Conservation (phyloP, 148 eudicot species). For the Arctostaphylos glauca region DNA sequence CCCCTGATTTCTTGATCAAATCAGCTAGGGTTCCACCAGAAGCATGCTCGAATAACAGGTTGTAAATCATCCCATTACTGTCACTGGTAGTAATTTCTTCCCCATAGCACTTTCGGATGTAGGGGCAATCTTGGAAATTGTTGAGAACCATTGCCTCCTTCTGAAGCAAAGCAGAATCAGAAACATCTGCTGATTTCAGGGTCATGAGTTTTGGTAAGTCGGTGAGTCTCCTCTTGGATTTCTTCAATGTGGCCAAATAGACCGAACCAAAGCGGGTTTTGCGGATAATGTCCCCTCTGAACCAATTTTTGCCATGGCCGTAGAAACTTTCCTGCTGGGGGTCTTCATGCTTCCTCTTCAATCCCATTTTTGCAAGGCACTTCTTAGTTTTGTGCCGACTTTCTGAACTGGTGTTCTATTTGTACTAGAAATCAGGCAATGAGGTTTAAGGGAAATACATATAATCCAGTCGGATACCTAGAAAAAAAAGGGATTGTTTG, state of each 20-base stretch:
- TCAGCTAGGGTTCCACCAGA: slow-evolving; percentile 40
- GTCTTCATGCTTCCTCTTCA: too few relatives aligned
- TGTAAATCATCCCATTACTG: slow-evolving; percentile 24
- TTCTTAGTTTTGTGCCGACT: too few relatives aligned
- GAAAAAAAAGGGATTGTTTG: too few relatives aligned
- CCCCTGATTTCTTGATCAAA: slow-evolving; percentile 30
- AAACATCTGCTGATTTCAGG: slow-evolving; percentile 41
- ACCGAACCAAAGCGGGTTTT: slow-evolving; percentile 42
- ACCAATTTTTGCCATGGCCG: slow-evolving; percentile 18
- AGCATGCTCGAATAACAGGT: slow-evolving; percentile 31
- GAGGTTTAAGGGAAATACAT: too few relatives aligned
- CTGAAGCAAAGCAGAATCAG: slow-evolving; percentile 35
- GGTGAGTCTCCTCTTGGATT: slow-evolving; percentile 22
- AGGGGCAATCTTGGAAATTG: background rate
- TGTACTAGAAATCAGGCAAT: too few relatives aligned
- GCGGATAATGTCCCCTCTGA: slow-evolving; percentile 31
- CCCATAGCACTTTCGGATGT: slow-evolving; percentile 28
- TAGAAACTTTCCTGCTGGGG: too few relatives aligned
- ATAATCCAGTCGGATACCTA: too few relatives aligned
- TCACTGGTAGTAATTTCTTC: slow-evolving; percentile 27
- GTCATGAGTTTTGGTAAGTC: slow-evolving; percentile 32
- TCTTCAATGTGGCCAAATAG: slow-evolving; percentile 28
- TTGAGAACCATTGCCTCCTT: slow-evolving; percentile 32
- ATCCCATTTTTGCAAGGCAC: too few relatives aligned
- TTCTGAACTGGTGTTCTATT: too few relatives aligned